Evolutionary conservation across 2,329 filamentous ascomycete species (phyloP).

Genomic region (Ceratocystis harringtonii): DNA sequence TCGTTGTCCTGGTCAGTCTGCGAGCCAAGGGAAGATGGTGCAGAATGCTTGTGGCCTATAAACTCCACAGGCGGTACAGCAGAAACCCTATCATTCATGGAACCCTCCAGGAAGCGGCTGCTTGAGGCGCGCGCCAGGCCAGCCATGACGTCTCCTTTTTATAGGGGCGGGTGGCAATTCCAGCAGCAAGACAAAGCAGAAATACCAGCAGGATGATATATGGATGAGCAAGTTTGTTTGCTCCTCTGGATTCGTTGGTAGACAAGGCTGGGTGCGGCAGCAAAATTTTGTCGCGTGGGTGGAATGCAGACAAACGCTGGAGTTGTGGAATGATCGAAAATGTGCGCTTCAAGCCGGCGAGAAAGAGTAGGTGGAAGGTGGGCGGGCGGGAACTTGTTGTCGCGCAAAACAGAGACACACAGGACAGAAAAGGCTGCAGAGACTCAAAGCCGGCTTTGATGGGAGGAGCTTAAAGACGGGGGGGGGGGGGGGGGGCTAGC

Average conservation of each 20-base stretch:
- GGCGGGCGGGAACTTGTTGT: not conserved
- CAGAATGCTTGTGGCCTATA: slow-evolving; percentile 27
- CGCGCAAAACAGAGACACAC: not conserved
- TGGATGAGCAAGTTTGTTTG: not conserved
- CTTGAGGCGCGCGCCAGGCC: slow-evolving; percentile 23
- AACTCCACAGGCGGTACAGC: slow-evolving; percentile 55
- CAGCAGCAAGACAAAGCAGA: not conserved
- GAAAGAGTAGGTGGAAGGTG: not conserved
- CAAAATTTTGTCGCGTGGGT: not conserved
- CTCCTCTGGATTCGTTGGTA: not conserved
- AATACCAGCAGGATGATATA: not conserved
- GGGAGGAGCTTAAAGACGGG: not conserved
- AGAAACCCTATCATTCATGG: slow-evolving; percentile 70
- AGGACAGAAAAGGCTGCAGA: not conserved
- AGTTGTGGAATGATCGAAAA: not conserved
- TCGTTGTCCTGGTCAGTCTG: slow-evolving; percentile 21
- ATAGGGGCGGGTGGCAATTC: not conserved
- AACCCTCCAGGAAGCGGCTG: slow-evolving; percentile 60
- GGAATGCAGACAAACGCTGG: not conserved
- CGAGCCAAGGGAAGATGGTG: slow-evolving; percentile 17
- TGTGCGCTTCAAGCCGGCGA: not conserved
- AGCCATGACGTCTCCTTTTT: slow-evolving; percentile 12
- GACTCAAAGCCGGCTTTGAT: not conserved
- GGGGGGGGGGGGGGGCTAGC: not conserved
- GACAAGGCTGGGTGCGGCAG: not conserved